Conservation (phyloP, 805 yeast genomes). For the Ogataea angusta region DNA sequence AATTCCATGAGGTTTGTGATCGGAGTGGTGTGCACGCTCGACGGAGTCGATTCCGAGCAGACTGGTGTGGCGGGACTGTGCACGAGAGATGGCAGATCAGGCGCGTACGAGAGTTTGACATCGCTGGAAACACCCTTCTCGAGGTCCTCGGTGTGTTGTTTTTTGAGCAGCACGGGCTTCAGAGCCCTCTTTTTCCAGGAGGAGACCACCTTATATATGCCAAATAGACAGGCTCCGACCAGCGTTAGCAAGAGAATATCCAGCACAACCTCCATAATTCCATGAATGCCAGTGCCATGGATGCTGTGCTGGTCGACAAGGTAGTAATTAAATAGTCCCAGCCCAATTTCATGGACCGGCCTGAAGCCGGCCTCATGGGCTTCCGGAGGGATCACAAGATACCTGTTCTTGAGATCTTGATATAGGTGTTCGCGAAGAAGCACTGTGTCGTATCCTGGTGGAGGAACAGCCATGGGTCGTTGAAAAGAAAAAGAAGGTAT, state of each 20-base stretch:
- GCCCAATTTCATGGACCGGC: slow-evolving; percentile 30
- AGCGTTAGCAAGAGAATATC: slow-evolving; percentile 4
- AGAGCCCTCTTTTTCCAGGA: neutral
- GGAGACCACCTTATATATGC: slow-evolving; percentile 1
- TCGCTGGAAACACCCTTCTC: slow-evolving; percentile 10
- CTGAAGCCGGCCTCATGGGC: slow-evolving; percentile 25
- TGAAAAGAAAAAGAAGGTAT: neutral
- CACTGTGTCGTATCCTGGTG: slow-evolving; percentile 31
- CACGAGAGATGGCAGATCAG: slow-evolving; percentile 9
- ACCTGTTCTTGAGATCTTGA: slow-evolving; percentile 24
- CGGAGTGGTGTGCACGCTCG: slow-evolving; percentile 13
- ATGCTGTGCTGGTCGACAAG: slow-evolving; percentile 17
- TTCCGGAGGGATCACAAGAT: slow-evolving; percentile 29
- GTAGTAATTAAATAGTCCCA: slow-evolving; percentile 30
- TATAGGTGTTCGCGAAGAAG: slow-evolving; percentile 34
- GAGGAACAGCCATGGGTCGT: slow-evolving; percentile 31
- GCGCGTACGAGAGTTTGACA: neutral
- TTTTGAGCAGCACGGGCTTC: slow-evolving; percentile 4
- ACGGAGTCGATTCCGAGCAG: slow-evolving; percentile 3
- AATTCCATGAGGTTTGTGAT: slow-evolving; percentile 9
- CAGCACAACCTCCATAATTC: neutral
- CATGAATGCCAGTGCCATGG: slow-evolving; percentile 3
- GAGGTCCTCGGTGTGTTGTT: neutral
- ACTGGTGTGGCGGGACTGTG: slow-evolving; percentile 13
- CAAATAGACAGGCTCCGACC: slow-evolving; percentile 1